Base-by-base conservation (phyloP, 768 basidiomycete species). In the Bullera alba region DNA sequence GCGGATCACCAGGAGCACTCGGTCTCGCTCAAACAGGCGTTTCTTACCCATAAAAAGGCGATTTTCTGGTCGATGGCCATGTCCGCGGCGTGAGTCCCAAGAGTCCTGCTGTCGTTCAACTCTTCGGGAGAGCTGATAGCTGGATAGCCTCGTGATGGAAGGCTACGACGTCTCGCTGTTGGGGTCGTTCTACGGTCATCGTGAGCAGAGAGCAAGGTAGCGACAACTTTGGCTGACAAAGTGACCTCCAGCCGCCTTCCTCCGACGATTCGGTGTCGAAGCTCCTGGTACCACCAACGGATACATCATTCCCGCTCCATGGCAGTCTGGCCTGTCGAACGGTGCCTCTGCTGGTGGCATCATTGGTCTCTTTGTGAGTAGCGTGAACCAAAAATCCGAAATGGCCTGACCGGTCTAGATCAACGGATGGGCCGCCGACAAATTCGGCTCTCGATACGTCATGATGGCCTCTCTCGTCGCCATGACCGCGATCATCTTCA, bases 241-340 rank as follows among this genome's bases (percentile, higher is more conserved):
- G n/a, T n/a, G n/a, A n/a, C n/a, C n/a, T n/a, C n/a, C n/a, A n/a
- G n/a, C 38, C 10, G 21, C 12, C 8, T 41, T 41, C 21, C 38
- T 14, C 12, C 10, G 38, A 22, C 12, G 14, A 8, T 41, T 41
- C 38, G 38, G 38, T 19, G 38, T 12, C 12, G 8, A 8, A 19
- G 10, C 12, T 8, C 10, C 38, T 8, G 32, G 32, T 8, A 34
- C 8, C n/a, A 22, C 8, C 38, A 19, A 8, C 14, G 52, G 50
- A 2, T 73, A 67, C 48, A 46, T 57, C 7, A 62, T 74, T 26
- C 65, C 70, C 2, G 63, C 73, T 0, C 42, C 56, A 22, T 73
- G 72, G 72, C 73, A 73, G 35, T 53, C 66, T 7, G 71, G 57
- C 19, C 50, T 74, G n/a, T 37, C 45, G 19, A 74, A 74, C 60